phyloP scores from a whole-genome alignment of 176 grass and related monocot species.

The Avena sativa region DNA sequence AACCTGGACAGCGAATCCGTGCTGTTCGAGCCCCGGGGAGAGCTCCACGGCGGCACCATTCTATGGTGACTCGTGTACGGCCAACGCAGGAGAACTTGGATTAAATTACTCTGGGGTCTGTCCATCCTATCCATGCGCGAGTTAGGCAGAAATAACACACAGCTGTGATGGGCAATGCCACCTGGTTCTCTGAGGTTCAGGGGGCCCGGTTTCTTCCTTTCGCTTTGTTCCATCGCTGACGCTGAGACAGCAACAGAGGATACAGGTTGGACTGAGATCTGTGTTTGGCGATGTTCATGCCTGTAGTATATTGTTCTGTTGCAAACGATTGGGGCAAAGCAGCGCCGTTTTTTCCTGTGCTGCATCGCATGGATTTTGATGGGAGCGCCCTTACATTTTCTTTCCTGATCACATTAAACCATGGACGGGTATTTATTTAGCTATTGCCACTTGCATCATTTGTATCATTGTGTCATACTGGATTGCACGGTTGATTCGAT shows the following conservation, averaged over 20 bases:
- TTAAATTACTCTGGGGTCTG: constrained; percentile 3
- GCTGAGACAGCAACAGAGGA: constrained; percentile 38
- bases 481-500: neutral
- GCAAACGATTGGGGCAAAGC: constrained; percentile 40
- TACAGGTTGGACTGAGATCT: constrained; percentile 41
- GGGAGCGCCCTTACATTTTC: constrained; percentile 31
- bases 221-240: constrained; percentile 41
- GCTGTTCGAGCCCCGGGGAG: constrained; percentile 33
- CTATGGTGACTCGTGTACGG: constrained; percentile 38
- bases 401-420: constrained; percentile 30
- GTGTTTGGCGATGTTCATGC: constrained; percentile 35
- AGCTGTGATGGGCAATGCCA: constrained; percentile 19
- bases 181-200: constrained; percentile 13
- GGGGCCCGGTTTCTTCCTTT: constrained; percentile 36
- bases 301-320: constrained; percentile 25
- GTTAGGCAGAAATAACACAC: constrained; percentile 44
- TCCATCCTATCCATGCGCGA: constrained; percentile 50
- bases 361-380: constrained; percentile 56
- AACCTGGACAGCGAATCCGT: constrained; percentile 37
- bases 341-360: constrained; percentile 42
- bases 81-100: constrained; percentile 27
- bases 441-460: constrained; percentile 29
- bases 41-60: constrained; percentile 32
- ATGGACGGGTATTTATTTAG: constrained; percentile 30
- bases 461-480: constrained; percentile 10